Evolutionary conservation across 805 yeast species (phyloP).

Genomic region (Cyberlindnera sargentensis): DNA sequence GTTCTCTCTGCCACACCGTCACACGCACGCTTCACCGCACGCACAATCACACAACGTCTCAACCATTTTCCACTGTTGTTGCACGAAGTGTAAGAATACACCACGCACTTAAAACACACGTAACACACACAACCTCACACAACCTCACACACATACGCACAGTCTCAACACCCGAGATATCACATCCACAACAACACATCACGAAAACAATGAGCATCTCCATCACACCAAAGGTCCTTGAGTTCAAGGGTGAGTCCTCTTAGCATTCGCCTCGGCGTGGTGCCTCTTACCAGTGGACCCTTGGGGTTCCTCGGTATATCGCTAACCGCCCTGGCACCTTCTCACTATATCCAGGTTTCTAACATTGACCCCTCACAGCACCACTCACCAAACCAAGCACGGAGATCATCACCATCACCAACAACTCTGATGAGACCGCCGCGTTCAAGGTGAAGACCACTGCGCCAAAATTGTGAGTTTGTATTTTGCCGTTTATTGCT

Average conservation of each 20-base stretch:
- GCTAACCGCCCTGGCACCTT: neutral
- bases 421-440: constrained; percentile 51
- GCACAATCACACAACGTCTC: too few species aligned
- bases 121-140: too few species aligned
- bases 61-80: too few species aligned
- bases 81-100: too few species aligned
- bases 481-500: neutral
- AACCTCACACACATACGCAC: too few species aligned
- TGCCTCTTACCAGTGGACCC: too few species aligned
- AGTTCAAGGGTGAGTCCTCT: constrained; percentile 63
- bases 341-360: neutral
- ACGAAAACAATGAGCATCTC: constrained; percentile 34
- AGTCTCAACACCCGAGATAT: neutral
- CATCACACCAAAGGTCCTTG: constrained; percentile 65
- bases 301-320: too few species aligned
- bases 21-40: too few species aligned
- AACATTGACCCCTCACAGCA: constrained; percentile 34
- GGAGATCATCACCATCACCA: constrained; percentile 42
- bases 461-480: constrained; percentile 71
- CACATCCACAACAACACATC: neutral
- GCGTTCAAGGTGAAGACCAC: constrained; percentile 98
- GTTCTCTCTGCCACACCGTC: too few species aligned
- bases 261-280: too few species aligned
- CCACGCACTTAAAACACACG: too few species aligned
- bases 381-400: constrained; percentile 71